Evolutionary conservation across 305 asterid species (phyloP), one percentile per base, ranked within the genome.

Genomic region (Rubia tinctorum): DNA sequence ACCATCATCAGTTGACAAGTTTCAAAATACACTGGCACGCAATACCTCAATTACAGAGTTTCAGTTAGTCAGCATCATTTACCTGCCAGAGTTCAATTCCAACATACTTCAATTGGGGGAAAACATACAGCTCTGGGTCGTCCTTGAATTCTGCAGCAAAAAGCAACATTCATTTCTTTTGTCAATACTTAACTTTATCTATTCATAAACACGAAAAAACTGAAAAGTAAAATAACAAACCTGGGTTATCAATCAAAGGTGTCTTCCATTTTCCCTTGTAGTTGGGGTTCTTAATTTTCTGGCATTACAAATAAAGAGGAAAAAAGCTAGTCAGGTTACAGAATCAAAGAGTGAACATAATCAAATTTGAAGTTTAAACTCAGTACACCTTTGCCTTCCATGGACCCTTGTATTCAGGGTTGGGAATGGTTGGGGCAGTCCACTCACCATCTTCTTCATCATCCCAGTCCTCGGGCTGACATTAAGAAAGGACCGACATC

Each of bases 81-180:
- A 91, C 99, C 96, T 95, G 99, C 99, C 99, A 95, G 88, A 95
- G 79, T 78, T 95, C 99, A 81, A 95, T 84, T 74, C 98, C 99
- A 0, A 92, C 99, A 74, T 95, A 89, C 89, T 90, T 92, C 96
- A 95, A 76, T 2, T 84, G 86, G 1, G 99, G 97, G 87, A 79
- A 95, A 65, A 95, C 97, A 81, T 90, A 90, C 69, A 95, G 82
- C 37, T 95, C 96, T 2, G 98, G 97, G 75, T 95, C 96, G 70
- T 95, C 99, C 72, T 92, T 95, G 84, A 95, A 95, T 51, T 95
- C 98, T 95, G 90, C 68, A 75, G 8, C 44, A 12, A 73, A 27
- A 23, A 40, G 27, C 34, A 71, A 42, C 22, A 71, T 7, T 34
- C 44, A 37, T 39, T 45, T 34, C 9, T 15, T 66, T 51, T 42